Evolutionary conservation across 2,329 filamentous ascomycete species (phyloP).

Genomic region (Raffaelea ambrosiae): DNA sequence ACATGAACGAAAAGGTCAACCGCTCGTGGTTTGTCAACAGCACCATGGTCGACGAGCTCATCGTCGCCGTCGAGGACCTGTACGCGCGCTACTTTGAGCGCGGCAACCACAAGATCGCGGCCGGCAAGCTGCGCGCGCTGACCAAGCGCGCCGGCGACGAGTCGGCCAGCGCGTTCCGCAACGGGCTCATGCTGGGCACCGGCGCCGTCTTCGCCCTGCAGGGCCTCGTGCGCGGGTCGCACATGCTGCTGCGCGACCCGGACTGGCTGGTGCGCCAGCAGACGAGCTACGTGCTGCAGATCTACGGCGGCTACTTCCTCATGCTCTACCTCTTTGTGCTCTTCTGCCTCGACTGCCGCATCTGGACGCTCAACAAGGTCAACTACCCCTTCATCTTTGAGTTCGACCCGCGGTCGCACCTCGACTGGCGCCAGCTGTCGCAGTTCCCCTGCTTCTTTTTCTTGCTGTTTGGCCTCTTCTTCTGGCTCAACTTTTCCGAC

Average conservation of each 20-base stretch:
- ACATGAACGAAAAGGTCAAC: conserved; percentile 87
- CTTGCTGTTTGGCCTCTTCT: conserved; percentile 66
- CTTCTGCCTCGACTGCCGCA: conserved; percentile 77
- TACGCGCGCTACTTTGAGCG: conserved; percentile 93
- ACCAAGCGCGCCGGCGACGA: conserved; percentile 48
- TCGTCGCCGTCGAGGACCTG: conserved; percentile 76
- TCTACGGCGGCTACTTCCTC: conserved; percentile 89
- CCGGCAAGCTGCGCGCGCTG: conserved; percentile 73
- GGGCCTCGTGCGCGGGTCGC: conserved; percentile 51
- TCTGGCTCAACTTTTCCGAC: conserved; percentile 82
- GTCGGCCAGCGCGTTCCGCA: conserved; percentile 50
- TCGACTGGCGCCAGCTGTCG: conserved; percentile 83
- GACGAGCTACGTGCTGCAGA: conserved; percentile 68
- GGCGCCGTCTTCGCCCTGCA: conserved; percentile 59
- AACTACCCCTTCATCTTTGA: conserved; percentile 98
- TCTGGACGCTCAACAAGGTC: conserved; percentile 79
- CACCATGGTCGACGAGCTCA: conserved; percentile 70
- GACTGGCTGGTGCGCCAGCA: conserved; percentile 40
- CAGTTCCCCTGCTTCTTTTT: conserved; percentile 83
- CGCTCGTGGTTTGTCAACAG: conserved; percentile 87
- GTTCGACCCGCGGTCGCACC: conserved; percentile 74
- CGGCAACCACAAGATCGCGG: conserved; percentile 86
- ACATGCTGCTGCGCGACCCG: conserved; percentile 37
- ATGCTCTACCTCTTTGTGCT: conserved; percentile 69
- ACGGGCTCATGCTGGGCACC: conserved; percentile 58